Base-by-base conservation (phyloP, 2,329 filamentous ascomycete genomes). In the Penicillium sumatraense region DNA sequence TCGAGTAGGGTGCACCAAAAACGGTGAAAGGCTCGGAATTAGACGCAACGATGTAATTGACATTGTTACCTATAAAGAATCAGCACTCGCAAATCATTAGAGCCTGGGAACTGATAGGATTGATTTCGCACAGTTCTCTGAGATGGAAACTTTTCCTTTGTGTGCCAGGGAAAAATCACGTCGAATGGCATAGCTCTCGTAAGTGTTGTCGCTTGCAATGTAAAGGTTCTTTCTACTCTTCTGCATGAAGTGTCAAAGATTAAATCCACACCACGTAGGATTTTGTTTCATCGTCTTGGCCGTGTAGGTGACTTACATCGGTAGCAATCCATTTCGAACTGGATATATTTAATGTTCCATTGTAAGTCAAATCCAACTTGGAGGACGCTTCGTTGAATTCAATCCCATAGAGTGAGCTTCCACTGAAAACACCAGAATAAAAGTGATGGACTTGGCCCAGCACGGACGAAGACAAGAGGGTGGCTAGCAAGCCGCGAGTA, bases 251-350 rank as follows among this genome's bases (percentile, higher is more conserved):
- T 20, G 40, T 42, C n/a, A n/a, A n/a, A n/a, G n/a, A n/a, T n/a
- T n/a, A n/a, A n/a, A n/a, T n/a, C n/a, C n/a, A n/a, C n/a, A n/a
- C n/a, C n/a, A n/a, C n/a, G n/a, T 11, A 42, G 40, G 14, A 42
- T 26, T n/a, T n/a, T 16, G 4, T 10, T 36, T 21, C 21, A 26
- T n/a, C n/a, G n/a, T n/a, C n/a, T n/a, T n/a, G n/a, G 27, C 10
- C 27, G 27, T 4, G 14, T 10, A 3, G 27, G 11, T n/a, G 18
- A 42, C 40, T 42, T 10, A 42, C 40, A 42, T 42, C 21, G 2
- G 40, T 42, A 13, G 40, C 40, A 24, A 42, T 42, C 40, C 40
- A 42, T 21, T 42, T 42, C 5, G 40, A 42, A 42, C 40, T 42
- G 13, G 40, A 42, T 13, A 42, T 14, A n/a, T 16, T 21, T 6